Evolutionary conservation across 768 basidiomycete species (phyloP), one percentile per base, ranked within the genome.

Genomic region (Imleria badia): DNA sequence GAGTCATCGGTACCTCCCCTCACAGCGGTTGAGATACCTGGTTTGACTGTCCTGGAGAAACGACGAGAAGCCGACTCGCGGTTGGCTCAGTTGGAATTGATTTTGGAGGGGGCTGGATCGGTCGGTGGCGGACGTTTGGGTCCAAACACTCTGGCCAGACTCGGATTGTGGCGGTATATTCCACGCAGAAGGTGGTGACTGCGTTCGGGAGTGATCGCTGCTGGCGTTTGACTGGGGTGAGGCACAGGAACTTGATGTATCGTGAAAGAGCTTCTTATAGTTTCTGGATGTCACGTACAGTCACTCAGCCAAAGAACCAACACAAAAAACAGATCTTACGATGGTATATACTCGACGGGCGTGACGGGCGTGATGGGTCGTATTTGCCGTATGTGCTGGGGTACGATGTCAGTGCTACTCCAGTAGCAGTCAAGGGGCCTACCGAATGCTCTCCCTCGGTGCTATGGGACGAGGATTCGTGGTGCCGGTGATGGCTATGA

Each of bases 61-160:
- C 41, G 84, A 84, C 17, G 84, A 78, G 38, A 81, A 78, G 62
- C 80, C 81, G 45, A 85, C 79, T 40, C 82, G 78, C 54, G 81
- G 79, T 59, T 78, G 77, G 58, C 67, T 68, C 54, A 75, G 72
- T 51, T 66, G 56, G 63, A 73, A 59, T 49, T 73, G 74, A 54
- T 65, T 60, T 47, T 74, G 62, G 35, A 71, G 66, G 41, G 78
- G 64, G 39, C 71, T 72, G 35, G 79, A 64, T 50, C 69, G 63
- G 52, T 60, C 66, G 40, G 53, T 19, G 42, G 65, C 51, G 20
- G 68, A 58, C 20, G 59, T 58, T 38, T 71, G 68, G 13, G 54
- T 61, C 70, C 70, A 71, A 45, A 60, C 59, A 14, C 49, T 59
- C 53, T 69, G 69, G 20, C 54, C 38, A 23, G 71, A 51, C 63